Evolutionary conservation across 2,329 filamentous ascomycete species (phyloP).

Genomic region (Chalaropsis ovoidea): DNA sequence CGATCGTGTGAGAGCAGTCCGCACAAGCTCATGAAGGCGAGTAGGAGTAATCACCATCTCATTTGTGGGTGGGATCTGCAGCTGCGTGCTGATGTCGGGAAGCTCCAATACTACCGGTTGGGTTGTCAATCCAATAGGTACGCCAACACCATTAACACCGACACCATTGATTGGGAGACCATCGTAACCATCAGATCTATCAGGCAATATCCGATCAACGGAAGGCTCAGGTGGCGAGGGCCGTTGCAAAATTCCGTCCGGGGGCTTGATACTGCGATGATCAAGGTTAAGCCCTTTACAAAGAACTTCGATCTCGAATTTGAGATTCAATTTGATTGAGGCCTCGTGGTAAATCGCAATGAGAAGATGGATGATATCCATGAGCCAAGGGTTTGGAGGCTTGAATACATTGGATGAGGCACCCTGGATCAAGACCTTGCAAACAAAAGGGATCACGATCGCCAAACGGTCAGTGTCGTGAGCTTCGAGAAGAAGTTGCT

Average conservation of each 20-base stretch:
- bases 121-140: conserved; percentile 61
- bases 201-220: conserved; percentile 54
- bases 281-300: conserved; percentile 90
- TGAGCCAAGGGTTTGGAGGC: conserved; percentile 92
- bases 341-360: conserved; percentile 90
- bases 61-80: conserved; percentile 72
- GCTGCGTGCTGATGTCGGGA: conserved; percentile 68
- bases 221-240: conserved; percentile 33
- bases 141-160: conserved; percentile 45
- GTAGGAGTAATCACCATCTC: conserved; percentile 65
- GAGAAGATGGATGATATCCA: conserved; percentile 85
- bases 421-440: conserved; percentile 84
- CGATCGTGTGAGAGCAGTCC: conserved; percentile 75
- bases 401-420: conserved; percentile 78
- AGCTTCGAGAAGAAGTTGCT: conserved; percentile 85
- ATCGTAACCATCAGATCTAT: conserved; percentile 71
- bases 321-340: conserved; percentile 89
- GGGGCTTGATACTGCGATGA: conserved; percentile 81
- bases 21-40: conserved; percentile 65
- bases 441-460: conserved; percentile 92
- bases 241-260: conserved; percentile 73
- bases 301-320: conserved; percentile 96
- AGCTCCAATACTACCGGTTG: conserved; percentile 68
- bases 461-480: conserved; percentile 86
- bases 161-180: conserved; percentile 69